Evolutionary conservation across 179 eudicot species (phyloP), one percentile per base, ranked within the genome.

Genomic region (Corrigiola litoralis): DNA sequence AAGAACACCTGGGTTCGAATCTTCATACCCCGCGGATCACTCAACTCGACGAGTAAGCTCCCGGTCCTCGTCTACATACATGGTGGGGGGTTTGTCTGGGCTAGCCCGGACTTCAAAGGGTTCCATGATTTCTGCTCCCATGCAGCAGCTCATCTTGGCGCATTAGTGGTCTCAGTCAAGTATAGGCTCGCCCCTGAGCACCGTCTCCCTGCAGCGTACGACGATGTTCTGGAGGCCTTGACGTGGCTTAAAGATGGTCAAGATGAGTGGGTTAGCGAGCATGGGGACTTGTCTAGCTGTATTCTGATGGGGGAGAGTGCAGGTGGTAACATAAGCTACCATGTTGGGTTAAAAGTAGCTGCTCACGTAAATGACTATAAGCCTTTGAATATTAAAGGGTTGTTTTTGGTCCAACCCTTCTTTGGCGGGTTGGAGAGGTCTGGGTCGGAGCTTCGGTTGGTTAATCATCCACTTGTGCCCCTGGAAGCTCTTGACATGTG

Each of bases 171-270:
- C 34, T 76, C 81, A 1, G 74, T 79, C 0, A 77, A 77, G 27
- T 77, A 77, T 34, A 76, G 81, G 4, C 81, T 71, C 1, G 80
- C 83, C 0, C 87, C 83, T 0, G 87, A 82, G 31, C 69, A 77
- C 38, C 71, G 81, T 23, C 72, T 82, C 1, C 87, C 87, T 0
- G 81, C 87, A 0, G 76, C 83, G 1, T 79, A 72, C 38, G 81
- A 82, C n/a, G 87, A 82, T 52, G 66, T 60, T 23, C 38, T 65
- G 60, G 87, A 82, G 20, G 77, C 76, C 0, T 37, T 79, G 63
- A 63, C 65, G 21, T 77, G 81, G 80, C 44, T 77, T 42, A 67
- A 49, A 27, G 37, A 62, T n/a, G 23, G 41, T 16, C 12, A 36
- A 0, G 76, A 79, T n/a, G 66, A 66, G 17, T 82, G 83, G 83